Base-by-base conservation (phyloP, 2,329 filamentous ascomycete genomes). In the Lasiodiplodia theobromae region DNA sequence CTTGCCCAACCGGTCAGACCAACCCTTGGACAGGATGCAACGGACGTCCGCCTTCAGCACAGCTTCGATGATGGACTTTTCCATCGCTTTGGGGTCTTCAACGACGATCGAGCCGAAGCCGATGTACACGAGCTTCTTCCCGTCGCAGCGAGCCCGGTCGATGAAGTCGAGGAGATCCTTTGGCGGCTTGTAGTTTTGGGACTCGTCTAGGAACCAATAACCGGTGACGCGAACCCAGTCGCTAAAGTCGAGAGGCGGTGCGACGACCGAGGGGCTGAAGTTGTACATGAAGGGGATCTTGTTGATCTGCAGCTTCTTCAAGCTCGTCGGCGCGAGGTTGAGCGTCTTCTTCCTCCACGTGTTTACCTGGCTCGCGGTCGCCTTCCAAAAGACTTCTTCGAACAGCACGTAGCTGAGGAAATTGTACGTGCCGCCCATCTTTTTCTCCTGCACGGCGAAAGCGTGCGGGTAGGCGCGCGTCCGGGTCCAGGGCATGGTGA, bases 241-340 rank as follows among this genome's bases (percentile, higher is more conserved):
- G 52, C 93, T 95, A 81, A 94, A 99, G 81, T 99, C 96, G 1
- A 97, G 85, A 18, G 96, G 96, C 34, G 94, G 95, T 2, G 92
- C 89, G n/a, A 99, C 96, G 14, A 99, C 96, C 12, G 89, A 92
- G 0, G 94, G 93, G 68, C 93, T 97, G 79, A 97, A 98, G 81
- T 97, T 98, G 84, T 99, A 99, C 56, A 99, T 81, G 80, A 99
- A 99, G 0, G 96, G 96, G n/a, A 97, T 93, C 78, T 97, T 96
- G 83, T 97, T 97, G 2, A 92, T 91, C 81, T 97, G 94, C 88
- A 99, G 89, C 82, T 94, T 97, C 77, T 96, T 92, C 53, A 97
- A 83, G 69, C 84, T 93, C 1, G 96, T 99, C 71, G 89, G 91
- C 64, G 91, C 92, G 34, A 99, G 83, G 0, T 89, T 88, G 5